Base-by-base conservation (phyloP, 1,139 yeast genomes). In the Wickerhamomyces sp. region DNA sequence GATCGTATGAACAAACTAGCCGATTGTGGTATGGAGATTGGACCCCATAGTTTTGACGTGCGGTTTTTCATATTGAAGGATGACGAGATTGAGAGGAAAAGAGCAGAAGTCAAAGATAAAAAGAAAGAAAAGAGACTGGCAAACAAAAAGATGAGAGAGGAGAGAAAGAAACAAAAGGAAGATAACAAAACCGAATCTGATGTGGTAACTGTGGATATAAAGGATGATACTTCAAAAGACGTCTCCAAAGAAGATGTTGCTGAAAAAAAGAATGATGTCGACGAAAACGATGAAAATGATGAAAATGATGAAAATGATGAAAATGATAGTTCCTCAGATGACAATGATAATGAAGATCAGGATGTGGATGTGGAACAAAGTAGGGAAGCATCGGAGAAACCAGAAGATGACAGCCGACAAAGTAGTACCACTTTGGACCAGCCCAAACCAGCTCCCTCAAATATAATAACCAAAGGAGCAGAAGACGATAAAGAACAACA, bases 1-100 rank as follows among this genome's bases (percentile, higher is more conserved):
- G 97, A 92, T 50, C 81, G 81, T 39, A 89, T 90, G 96, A 85
- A 88, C 42, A 88, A 88, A 56, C 65, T 92, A 43, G 78, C 94
- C 52, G 97, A 90, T 51, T 79, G 90, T 42, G 64, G 69, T 1
- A 62, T 89, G 65, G 68, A 71, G 6, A 69, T 85, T 28, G 97
- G 97, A 0, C 96, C 96, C 0, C 98, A 92, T 61, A 63, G 67
- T 1, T 86, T 87, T 59, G 89, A 82, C 32, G 74, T 84, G 7
- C 68, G 95, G 45, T 61, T 92, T 33, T 92, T 86, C 60, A 81
- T 89, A 20, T 78, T 89, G 38, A 86, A 87, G 52, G 95, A 88
- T 52, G 95, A 81, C 30, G 69, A 64, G 33, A 57, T 64, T 31
- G 74, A 68, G 47, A 52, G 46, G 39, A 54, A 55, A 39, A 62